A percentile compares a stretch with the other conserved stretches of the same genome.
phyloP scores from a whole-genome alignment of 805 yeast species.

The Blastobotrys robertii region DNA sequence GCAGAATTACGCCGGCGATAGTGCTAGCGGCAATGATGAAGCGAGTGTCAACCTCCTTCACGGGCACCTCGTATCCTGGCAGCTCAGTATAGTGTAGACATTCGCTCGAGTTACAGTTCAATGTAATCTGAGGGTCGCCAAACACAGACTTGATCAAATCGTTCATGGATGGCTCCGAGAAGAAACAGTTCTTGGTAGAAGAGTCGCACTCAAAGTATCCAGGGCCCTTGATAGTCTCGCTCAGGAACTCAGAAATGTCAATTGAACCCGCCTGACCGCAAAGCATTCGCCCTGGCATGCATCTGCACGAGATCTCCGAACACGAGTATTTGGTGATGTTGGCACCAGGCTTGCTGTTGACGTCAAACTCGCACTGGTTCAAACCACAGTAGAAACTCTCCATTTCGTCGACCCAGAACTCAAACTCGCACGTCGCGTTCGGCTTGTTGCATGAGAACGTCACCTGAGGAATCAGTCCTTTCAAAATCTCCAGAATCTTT shows the following conservation, averaged over 20 bases:
- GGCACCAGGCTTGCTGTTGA: conserved; percentile 29
- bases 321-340: conserved; percentile 75
- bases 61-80: conserved; percentile 79
- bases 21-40: conserved; percentile 17
- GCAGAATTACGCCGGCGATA: conserved; percentile 14
- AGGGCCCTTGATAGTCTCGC: conserved; percentile 86
- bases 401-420: conserved; percentile 86
- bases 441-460: conserved; percentile 80
- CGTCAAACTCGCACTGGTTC: conserved; percentile 57
- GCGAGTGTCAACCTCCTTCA: conserved; percentile 24
- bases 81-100: conserved; percentile 87
- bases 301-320: conserved; percentile 68
- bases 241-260: conserved; percentile 84
- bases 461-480: conserved; percentile 81
- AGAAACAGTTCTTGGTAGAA: conserved; percentile 50
- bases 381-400: conserved; percentile 90
- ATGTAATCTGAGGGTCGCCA: conserved; percentile 86
- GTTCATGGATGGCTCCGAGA: conserved; percentile 94
- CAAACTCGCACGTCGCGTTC: conserved; percentile 66
- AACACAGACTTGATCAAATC: conserved; percentile 81
- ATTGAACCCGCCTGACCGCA: conserved; percentile 94
- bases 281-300: conserved; percentile 85
- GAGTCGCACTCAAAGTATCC: conserved; percentile 84
- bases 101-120: conserved; percentile 78
- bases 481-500: conserved; percentile 70